Percentiles rank a stretch among this genome's conserved stretches.
Evolutionary conservation across 31 red algal genomes (phyloP).

Genomic region (Odonthalia washingtoniensis): DNA sequence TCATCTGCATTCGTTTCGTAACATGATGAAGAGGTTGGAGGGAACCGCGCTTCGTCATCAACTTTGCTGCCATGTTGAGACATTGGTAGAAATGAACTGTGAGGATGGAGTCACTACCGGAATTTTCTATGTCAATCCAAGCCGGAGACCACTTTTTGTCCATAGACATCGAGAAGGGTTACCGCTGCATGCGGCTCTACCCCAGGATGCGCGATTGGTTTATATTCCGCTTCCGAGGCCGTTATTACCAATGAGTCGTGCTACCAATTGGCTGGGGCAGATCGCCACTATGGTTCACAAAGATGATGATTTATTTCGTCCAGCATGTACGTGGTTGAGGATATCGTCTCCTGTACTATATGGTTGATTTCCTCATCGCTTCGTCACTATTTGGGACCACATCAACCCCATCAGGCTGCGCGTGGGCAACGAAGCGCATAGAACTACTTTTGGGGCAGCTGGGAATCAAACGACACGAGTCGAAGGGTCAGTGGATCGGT

Average conservation of each 20-base stretch:
- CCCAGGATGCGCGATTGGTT: conserved; percentile 44
- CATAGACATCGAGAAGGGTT: conserved; percentile 39
- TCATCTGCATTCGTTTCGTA: conserved; percentile 35
- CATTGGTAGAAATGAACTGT: conserved; percentile 37
- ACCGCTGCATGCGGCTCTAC: conserved; percentile 21
- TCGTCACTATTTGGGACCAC: conserved; percentile 8
- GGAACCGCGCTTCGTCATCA: conserved; percentile 37
- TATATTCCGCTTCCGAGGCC: conserved; percentile 49
- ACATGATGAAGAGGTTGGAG: background rate
- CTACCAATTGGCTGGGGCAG: conserved; percentile 49
- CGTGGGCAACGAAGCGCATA: background rate
- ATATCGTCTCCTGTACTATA: conserved; percentile 51
- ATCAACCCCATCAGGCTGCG: conserved; percentile 3
- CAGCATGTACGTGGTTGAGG: conserved; percentile 4
- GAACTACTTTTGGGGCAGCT: conserved; percentile 7
- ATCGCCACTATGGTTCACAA: conserved; percentile 33
- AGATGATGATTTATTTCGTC: conserved; percentile 41
- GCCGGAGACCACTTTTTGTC: conserved; percentile 36
- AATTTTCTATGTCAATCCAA: conserved; percentile 35
- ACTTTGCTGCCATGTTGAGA: conserved; percentile 37
- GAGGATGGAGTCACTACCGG: conserved; percentile 38
- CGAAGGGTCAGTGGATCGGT: conserved; percentile 42
- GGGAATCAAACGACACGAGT: conserved; percentile 11
- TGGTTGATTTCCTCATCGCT: conserved; percentile 61
- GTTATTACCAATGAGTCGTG: conserved; percentile 44